Evolutionary conservation across 805 yeast genomes (phyloP).

Genomic region (Huiozyma naganishii): DNA sequence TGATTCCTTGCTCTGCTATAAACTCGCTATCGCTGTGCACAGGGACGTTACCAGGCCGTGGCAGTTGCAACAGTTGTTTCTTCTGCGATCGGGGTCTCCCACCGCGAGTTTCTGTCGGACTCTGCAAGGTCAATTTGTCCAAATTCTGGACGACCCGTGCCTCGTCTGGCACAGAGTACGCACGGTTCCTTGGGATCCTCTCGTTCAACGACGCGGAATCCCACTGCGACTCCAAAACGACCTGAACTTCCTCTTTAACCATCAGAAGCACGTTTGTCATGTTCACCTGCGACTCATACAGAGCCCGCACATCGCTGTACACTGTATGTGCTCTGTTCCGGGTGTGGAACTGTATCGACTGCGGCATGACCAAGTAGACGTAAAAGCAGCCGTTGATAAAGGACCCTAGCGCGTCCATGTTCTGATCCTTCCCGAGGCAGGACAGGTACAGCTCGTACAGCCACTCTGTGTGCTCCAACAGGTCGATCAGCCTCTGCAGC

Average conservation of each 20-base stretch:
- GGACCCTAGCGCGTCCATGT: slow-evolving; percentile 24
- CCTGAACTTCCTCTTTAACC: slow-evolving; percentile 26
- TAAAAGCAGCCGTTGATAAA: slow-evolving; percentile 31
- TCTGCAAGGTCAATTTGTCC: neutral
- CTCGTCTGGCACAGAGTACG: slow-evolving; percentile 23
- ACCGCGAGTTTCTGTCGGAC: too few relatives aligned
- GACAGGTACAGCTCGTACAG: slow-evolving; percentile 27
- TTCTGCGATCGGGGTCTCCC: neutral
- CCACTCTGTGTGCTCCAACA: slow-evolving; percentile 29
- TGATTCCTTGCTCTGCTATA: slow-evolving; percentile 5
- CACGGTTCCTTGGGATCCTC: slow-evolving; percentile 20
- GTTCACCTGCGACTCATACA: slow-evolving; percentile 29
- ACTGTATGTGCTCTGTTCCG: slow-evolving; percentile 31
- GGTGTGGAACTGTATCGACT: slow-evolving; percentile 31
- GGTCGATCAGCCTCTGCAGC: slow-evolving; percentile 28
- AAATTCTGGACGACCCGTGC: neutral
- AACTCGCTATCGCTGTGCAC: slow-evolving; percentile 5
- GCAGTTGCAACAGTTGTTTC: neutral
- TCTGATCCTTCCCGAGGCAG: slow-evolving; percentile 11
- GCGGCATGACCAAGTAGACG: slow-evolving; percentile 30
- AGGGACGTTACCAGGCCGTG: neutral
- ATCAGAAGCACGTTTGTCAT: slow-evolving; percentile 32
- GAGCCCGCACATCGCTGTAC: slow-evolving; percentile 27
- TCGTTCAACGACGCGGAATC: slow-evolving; percentile 9
- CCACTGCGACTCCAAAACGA: slow-evolving; percentile 15